A percentile compares a stretch with the other conserved stretches of the same genome.
Conservation (phyloP, 1,284 basidiomycete species). For the Austroboletus novae-zelandiae region DNA sequence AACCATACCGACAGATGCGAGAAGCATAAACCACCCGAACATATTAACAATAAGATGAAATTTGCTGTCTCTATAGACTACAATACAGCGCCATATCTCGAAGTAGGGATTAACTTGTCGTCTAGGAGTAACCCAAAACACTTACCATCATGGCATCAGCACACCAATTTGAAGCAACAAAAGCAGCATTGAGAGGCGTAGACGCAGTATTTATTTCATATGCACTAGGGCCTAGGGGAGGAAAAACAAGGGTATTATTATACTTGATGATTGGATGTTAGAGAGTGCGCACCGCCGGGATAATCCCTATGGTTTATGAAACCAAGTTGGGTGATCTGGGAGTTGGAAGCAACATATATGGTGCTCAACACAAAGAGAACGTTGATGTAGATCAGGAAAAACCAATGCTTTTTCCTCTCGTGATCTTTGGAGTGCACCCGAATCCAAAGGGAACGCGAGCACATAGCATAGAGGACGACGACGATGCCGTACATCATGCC, state of each 20-base stretch:
- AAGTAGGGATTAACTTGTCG: neutral
- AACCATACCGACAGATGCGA: slow-evolving; percentile 25
- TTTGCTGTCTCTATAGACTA: slow-evolving; percentile 33
- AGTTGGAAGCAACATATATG: slow-evolving; percentile 27
- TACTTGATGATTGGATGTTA: neutral
- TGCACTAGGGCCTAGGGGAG: slow-evolving; percentile 20
- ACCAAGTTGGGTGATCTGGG: slow-evolving; percentile 29
- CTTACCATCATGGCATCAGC: slow-evolving; percentile 35
- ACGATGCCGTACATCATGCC: slow-evolving; percentile 30
- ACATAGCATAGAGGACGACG: slow-evolving; percentile 28
- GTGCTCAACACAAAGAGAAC: slow-evolving; percentile 33
- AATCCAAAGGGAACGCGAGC: slow-evolving; percentile 28
- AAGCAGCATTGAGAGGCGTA: slow-evolving; percentile 26
- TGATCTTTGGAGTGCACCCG: slow-evolving; percentile 14
- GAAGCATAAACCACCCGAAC: slow-evolving; percentile 23
- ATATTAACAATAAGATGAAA: slow-evolving; percentile 16
- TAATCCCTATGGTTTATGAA: slow-evolving; percentile 37
- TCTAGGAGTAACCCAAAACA: neutral
- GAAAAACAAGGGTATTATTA: neutral
- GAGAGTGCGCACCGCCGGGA: slow-evolving; percentile 31
- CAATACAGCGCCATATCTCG: slow-evolving; percentile 36
- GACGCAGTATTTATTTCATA: slow-evolving; percentile 26
- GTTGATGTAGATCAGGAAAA: slow-evolving; percentile 31
- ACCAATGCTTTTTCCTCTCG: slow-evolving; percentile 16
- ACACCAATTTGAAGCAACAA: slow-evolving; percentile 32